phyloP scores from a whole-genome alignment of 2,329 filamentous ascomycete species.

The Bipolaris oryzae region DNA sequence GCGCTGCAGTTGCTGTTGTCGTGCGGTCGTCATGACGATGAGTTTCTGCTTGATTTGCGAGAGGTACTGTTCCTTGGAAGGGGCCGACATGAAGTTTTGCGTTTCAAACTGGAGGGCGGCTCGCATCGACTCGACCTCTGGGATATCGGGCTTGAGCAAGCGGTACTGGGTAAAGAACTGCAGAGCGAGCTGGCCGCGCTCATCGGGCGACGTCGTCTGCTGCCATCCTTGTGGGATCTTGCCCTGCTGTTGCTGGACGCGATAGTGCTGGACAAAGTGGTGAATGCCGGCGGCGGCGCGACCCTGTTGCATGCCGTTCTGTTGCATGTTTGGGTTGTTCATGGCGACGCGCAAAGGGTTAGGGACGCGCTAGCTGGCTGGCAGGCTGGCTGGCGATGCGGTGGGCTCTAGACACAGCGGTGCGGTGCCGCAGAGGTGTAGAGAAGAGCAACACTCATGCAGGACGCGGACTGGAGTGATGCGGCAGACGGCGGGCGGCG shows the following conservation, averaged over 20 bases:
- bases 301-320: conserved; percentile 18
- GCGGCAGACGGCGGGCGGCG: conserved; percentile 2
- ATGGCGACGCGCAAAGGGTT: conserved; percentile 25
- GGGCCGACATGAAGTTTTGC: conserved; percentile 31
- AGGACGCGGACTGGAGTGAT: conserved; percentile 12
- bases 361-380: conserved; percentile 12
- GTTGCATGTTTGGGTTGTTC: conserved; percentile 45
- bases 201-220: conserved; percentile 37
- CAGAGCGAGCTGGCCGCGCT: conserved; percentile 39
- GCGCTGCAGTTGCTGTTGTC: conserved; percentile 37
- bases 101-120: conserved; percentile 40
- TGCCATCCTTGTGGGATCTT: conserved; percentile 44
- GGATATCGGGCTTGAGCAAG: conserved; percentile 39
- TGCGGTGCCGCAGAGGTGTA: conserved; percentile 25
- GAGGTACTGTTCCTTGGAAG: conserved; percentile 42
- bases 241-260: conserved; percentile 31
- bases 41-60: conserved; percentile 39
- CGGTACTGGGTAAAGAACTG: conserved; percentile 44
- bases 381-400: conserved; percentile 6
- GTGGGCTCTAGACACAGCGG: conserved; percentile 20
- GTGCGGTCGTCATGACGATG: conserved; percentile 35
- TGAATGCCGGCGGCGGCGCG: conserved; percentile 30
- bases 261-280: conserved; percentile 38
- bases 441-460: conserved; percentile 27
- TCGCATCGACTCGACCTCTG: conserved; percentile 37